These are phyloP conservation scores for Talaromyces thailandensis DNA, from an alignment of 495 filamentous ascomycete genomes.

Conservation along the genomic window DNA sequence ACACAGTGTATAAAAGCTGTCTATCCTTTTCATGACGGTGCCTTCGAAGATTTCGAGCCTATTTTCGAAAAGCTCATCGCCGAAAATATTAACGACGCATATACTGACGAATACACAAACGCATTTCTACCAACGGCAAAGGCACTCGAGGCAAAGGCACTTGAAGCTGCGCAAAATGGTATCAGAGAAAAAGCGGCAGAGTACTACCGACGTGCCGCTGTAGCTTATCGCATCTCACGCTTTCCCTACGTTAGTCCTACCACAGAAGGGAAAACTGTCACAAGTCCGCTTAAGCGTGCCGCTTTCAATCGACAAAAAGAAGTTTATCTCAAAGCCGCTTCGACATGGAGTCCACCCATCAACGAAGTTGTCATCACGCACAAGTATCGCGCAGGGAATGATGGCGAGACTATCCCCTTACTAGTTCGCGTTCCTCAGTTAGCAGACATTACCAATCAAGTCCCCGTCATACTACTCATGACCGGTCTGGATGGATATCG, in stretches of 20 bases:
- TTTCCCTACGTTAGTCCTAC: constrained; percentile 58
- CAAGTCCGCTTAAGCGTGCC: constrained; percentile 39
- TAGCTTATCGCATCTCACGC: constrained; percentile 63
- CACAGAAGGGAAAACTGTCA: constrained; percentile 19
- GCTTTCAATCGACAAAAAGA: constrained; percentile 63
- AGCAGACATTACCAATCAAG: constrained; percentile 27
- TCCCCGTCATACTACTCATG: constrained; percentile 59
- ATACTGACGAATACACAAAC: constrained; percentile 52
- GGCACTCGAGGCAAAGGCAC: constrained; percentile 39
- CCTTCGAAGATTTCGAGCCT: constrained; percentile 62
- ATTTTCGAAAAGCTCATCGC: constrained; percentile 56
- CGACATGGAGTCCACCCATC: constrained; percentile 44
- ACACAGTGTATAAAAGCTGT: constrained; percentile 50
- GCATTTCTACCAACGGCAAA: constrained; percentile 52
- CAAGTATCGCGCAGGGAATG: constrained; percentile 31
- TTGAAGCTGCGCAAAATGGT: constrained; percentile 31
- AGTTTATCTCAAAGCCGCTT: constrained; percentile 50
- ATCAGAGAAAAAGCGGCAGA: constrained; percentile 43
- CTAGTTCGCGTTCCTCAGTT: constrained; percentile 51
- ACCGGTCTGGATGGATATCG: constrained; percentile 74
- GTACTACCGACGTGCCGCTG: constrained; percentile 61
- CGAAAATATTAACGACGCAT: constrained; percentile 56
- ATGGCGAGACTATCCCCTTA: constrained; percentile 52
- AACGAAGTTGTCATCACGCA: constrained; percentile 55
- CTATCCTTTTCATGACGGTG: constrained; percentile 74